phyloP scores from a whole-genome alignment of 441 rosid species.

The Pelargonium citronellum region DNA sequence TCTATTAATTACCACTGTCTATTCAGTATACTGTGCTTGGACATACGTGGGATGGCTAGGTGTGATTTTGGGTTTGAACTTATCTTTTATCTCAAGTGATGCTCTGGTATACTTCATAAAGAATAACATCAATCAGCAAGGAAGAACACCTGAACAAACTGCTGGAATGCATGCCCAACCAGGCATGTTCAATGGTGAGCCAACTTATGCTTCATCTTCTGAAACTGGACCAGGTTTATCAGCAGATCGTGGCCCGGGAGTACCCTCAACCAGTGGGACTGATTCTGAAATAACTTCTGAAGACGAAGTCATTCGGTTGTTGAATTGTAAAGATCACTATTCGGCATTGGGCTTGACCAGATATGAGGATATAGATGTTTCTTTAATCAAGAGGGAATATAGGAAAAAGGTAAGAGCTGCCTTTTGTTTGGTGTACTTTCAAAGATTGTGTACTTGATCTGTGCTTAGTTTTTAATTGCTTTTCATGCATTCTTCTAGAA shows the following conservation, averaged over 20 bases:
- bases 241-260: conserved; percentile 65
- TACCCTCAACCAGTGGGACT: conserved; percentile 76
- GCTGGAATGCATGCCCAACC: conserved; percentile 44
- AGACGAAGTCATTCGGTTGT: conserved; percentile 80
- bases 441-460: background rate
- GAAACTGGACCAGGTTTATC: conserved; percentile 55
- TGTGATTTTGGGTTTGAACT: conserved; percentile 69
- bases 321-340: conserved; percentile 78
- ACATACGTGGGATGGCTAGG: conserved; percentile 78
- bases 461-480: conserved; percentile 13
- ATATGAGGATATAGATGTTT: conserved; percentile 57
- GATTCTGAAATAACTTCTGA: conserved; percentile 83
- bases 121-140: conserved; percentile 49
- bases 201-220: conserved; percentile 48
- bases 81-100: conserved; percentile 87
- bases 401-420: conserved; percentile 64
- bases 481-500: background rate
- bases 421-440: conserved; percentile 16
- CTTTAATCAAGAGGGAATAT: conserved; percentile 77
- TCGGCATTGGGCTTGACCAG: conserved; percentile 68
- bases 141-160: conserved; percentile 42
- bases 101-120: conserved; percentile 65
- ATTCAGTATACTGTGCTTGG: conserved; percentile 78
- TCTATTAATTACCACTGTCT: conserved; percentile 49
- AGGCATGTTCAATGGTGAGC: conserved; percentile 38